These are phyloP conservation scores for Protea cynaroides DNA, from an alignment of 164 flowering plant species.

Conservation along the genomic window DNA sequence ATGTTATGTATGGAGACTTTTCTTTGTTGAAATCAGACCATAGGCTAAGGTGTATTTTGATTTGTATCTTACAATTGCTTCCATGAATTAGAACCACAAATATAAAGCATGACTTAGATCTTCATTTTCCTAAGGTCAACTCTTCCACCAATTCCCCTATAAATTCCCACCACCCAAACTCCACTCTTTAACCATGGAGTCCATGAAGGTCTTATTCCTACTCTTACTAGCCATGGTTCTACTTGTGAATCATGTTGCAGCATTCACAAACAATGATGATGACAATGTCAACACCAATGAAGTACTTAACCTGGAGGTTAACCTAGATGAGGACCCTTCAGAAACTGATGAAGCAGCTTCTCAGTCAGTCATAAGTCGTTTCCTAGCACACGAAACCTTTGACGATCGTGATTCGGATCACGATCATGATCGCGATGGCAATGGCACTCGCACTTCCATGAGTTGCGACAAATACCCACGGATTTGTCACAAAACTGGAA, in stretches of 20 bases:
- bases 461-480: constrained; percentile 37
- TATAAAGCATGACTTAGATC: background rate
- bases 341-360: background rate
- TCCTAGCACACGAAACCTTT: background rate
- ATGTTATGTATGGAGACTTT: too few relatives aligned
- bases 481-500: constrained; percentile 37
- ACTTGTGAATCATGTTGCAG: background rate
- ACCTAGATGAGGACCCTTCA: background rate
- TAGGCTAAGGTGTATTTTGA: too few relatives aligned
- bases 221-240: background rate
- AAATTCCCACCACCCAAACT: background rate
- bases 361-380: background rate
- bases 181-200: constrained; percentile 1
- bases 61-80: too few relatives aligned
- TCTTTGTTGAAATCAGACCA: too few relatives aligned
- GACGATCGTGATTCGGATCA: too few relatives aligned
- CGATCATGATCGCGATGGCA: too few relatives aligned
- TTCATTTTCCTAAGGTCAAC: background rate
- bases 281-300: background rate
- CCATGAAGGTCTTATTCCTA: background rate
- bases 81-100: constrained; percentile 6
- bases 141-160: constrained; percentile 5
- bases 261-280: background rate
- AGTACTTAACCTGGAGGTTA: background rate
- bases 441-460: too few relatives aligned